These are phyloP conservation scores for Chamaecyparis obtusa DNA, from an alignment of 75 land plant species.

Conservation along the genomic window DNA sequence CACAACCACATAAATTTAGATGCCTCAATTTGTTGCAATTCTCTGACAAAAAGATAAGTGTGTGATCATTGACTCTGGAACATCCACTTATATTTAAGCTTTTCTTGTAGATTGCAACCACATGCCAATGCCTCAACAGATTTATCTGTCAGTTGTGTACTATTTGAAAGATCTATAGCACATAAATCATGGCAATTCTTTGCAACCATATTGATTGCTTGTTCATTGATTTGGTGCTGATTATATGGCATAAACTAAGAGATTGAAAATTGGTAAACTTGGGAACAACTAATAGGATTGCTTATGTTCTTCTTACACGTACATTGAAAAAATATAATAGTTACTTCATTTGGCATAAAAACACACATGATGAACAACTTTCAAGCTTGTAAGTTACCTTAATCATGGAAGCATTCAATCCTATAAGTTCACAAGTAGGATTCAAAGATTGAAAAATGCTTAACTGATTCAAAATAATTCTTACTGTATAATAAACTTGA, in stretches of 20 bases:
- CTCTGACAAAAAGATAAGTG: slow-evolving; percentile 57
- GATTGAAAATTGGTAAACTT: slow-evolving; percentile 69
- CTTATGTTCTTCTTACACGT: slow-evolving; percentile 86
- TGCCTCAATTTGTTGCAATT: slow-evolving; percentile 55
- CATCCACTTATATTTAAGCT: slow-evolving; percentile 92
- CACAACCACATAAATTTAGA: slow-evolving; percentile 93
- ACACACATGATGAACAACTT: no score
- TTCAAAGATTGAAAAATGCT: neutral
- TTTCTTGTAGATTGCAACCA: slow-evolving; percentile 75
- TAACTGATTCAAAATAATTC: neutral
- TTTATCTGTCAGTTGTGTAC: slow-evolving; percentile 66
- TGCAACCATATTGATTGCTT: slow-evolving; percentile 74
- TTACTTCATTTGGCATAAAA: no score
- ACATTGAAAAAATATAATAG: no score
- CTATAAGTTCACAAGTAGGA: neutral
- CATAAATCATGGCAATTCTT: slow-evolving; percentile 75
- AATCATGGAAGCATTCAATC: neutral
- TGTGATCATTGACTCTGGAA: slow-evolving; percentile 61
- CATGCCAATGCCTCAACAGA: slow-evolving; percentile 69
- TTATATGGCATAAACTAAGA: slow-evolving; percentile 65
- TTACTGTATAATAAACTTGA: neutral
- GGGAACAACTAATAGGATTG: slow-evolving; percentile 68
- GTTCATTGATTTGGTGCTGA: slow-evolving; percentile 64
- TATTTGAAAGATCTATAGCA: slow-evolving; percentile 73
- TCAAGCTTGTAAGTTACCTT: no score